These are phyloP conservation scores for Arachnomyces sp. DNA, from an alignment of 2,329 filamentous ascomycete genomes.

Conservation along the genomic window DNA sequence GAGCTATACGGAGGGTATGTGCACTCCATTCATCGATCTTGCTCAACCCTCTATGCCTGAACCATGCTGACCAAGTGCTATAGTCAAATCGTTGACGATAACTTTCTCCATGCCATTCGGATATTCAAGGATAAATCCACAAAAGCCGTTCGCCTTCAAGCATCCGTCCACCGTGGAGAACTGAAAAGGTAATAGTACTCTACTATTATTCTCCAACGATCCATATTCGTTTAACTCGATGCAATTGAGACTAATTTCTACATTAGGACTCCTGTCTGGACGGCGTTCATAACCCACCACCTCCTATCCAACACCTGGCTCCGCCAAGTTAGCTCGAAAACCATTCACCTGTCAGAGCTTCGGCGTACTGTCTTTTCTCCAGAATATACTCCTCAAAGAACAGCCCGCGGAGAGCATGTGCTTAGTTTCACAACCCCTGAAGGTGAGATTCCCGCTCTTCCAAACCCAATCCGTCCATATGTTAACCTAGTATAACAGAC, in stretches of 20 bases:
- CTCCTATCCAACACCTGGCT: slow-evolving; percentile 44
- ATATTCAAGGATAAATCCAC: slow-evolving; percentile 47
- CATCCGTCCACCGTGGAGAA: slow-evolving; percentile 46
- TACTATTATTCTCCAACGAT: background rate
- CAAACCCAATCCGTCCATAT: slow-evolving; percentile 6
- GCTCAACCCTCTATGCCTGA: background rate
- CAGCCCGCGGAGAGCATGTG: slow-evolving; percentile 29
- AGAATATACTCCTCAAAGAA: slow-evolving; percentile 39
- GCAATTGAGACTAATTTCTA: background rate
- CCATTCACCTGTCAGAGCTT: slow-evolving; percentile 44
- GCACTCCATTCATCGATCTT: background rate
- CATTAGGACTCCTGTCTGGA: slow-evolving; percentile 52
- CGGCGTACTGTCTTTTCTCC: slow-evolving; percentile 47
- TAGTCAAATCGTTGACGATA: slow-evolving; percentile 46
- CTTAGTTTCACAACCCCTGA: slow-evolving; percentile 29
- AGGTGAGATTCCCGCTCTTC: slow-evolving; percentile 20
- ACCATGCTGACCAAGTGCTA: slow-evolving; percentile 11
- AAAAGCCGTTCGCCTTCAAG: slow-evolving; percentile 49
- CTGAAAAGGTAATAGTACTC: slow-evolving; percentile 37
- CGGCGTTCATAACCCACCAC: slow-evolving; percentile 47
- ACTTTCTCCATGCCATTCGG: slow-evolving; percentile 47
- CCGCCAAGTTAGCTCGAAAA: slow-evolving; percentile 32
- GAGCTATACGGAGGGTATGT: slow-evolving; percentile 45
- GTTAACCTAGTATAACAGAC: slow-evolving; percentile 21
- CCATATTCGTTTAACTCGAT: background rate